Evolutionary conservation across 1,284 basidiomycete genomes (phyloP).

Genomic region (Apiotrichum sp.): DNA sequence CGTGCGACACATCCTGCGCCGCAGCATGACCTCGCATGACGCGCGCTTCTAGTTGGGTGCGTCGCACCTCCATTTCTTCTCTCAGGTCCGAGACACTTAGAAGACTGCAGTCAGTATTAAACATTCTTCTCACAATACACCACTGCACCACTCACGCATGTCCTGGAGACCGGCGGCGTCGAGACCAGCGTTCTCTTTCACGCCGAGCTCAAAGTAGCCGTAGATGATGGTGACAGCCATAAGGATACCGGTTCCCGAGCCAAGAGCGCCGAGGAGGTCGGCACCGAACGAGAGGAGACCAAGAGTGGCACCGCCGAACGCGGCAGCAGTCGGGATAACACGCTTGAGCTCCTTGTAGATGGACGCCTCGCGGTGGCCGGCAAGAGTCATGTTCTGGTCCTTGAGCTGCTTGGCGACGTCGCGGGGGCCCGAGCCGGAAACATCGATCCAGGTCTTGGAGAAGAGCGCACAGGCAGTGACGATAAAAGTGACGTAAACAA

Average conservation of each 20-base stretch:
- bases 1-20: background rate
- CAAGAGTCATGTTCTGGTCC: constrained; percentile 98
- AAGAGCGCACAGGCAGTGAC: constrained; percentile 91
- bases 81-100: background rate
- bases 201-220: constrained; percentile 58
- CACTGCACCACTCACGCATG: constrained; percentile 20
- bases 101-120: background rate
- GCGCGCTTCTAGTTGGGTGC: no score
- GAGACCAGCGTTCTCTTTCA: constrained; percentile 50
- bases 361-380: constrained; percentile 89
- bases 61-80: no score
- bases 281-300: constrained; percentile 89
- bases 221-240: constrained; percentile 99
- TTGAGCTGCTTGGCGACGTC: constrained; percentile 98
- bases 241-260: constrained; percentile 93
- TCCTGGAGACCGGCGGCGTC: constrained; percentile 49
- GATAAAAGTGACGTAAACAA: constrained; percentile 87
- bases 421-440: constrained; percentile 88
- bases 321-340: constrained; percentile 94
- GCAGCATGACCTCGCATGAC: no score
- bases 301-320: constrained; percentile 92
- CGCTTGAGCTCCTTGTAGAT: constrained; percentile 99
- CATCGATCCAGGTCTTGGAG: constrained; percentile 99
- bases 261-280: constrained; percentile 94
- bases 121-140: no score